Conservation (phyloP, 192 early-diverging fungal species). For the Gryganskiella cystojenkinii region DNA sequence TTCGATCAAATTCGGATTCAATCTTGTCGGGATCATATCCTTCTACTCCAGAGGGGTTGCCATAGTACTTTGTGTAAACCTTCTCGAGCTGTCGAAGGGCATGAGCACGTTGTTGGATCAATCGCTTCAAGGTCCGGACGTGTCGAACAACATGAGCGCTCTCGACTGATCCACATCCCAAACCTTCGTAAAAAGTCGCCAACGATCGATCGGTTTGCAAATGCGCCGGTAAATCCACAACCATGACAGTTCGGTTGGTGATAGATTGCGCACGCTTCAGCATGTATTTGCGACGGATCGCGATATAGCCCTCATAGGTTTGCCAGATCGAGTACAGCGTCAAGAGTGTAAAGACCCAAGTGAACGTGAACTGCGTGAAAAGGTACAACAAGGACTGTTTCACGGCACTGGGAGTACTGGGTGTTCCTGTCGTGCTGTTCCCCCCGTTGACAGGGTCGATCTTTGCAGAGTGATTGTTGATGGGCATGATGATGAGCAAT, state of each 20-base stretch:
- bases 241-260: slow-evolving; percentile 73
- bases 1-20: slow-evolving; percentile 40
- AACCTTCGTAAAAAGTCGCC: slow-evolving; percentile 71
- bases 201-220: slow-evolving; percentile 64
- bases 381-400: slow-evolving; percentile 28
- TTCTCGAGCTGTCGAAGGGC: slow-evolving; percentile 67
- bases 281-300: slow-evolving; percentile 57
- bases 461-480: slow-evolving; percentile 39
- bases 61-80: slow-evolving; percentile 67
- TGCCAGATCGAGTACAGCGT: slow-evolving; percentile 60
- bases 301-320: slow-evolving; percentile 63
- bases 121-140: slow-evolving; percentile 64
- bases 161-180: slow-evolving; percentile 73
- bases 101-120: slow-evolving; percentile 64
- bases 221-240: slow-evolving; percentile 71
- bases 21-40: slow-evolving; percentile 69
- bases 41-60: slow-evolving; percentile 74
- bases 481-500: slow-evolving; percentile 56
- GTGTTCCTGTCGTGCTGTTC: neutral
- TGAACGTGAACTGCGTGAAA: slow-evolving; percentile 54
- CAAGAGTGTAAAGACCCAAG: slow-evolving; percentile 64
- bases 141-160: slow-evolving; percentile 69
- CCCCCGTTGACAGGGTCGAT: neutral
- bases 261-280: slow-evolving; percentile 52
- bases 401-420: neutral